phyloP scores from a whole-genome alignment of 495 filamentous ascomycete genomes.

The Penicillium egyptiacum region DNA sequence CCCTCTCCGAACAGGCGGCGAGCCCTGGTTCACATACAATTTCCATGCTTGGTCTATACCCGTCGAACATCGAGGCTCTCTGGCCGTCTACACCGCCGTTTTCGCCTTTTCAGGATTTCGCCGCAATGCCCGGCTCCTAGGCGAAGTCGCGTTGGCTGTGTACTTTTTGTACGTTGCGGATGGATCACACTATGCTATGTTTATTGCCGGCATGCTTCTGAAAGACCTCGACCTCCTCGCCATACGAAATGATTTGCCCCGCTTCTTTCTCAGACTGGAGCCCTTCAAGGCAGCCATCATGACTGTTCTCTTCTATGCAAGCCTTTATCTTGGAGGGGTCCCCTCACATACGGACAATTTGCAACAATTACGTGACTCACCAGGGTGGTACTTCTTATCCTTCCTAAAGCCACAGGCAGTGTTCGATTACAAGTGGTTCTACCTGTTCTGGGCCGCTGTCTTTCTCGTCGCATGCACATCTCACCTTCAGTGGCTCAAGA shows the following conservation, averaged over 20 bases:
- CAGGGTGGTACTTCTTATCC: slow-evolving; percentile 28
- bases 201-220: slow-evolving; percentile 46
- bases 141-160: slow-evolving; percentile 35
- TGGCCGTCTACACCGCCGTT: slow-evolving; percentile 45
- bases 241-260: slow-evolving; percentile 20
- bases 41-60: slow-evolving; percentile 55
- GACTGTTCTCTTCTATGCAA: slow-evolving; percentile 44
- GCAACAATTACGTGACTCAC: slow-evolving; percentile 21
- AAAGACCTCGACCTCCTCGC: slow-evolving; percentile 45
- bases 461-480: slow-evolving; percentile 35
- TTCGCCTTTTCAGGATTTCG: slow-evolving; percentile 39
- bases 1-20: slow-evolving; percentile 48
- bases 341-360: slow-evolving; percentile 19
- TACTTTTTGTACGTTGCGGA: slow-evolving; percentile 39
- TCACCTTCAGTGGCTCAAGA: slow-evolving; percentile 31
- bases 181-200: slow-evolving; percentile 46
- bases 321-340: slow-evolving; percentile 32
- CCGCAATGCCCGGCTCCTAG: slow-evolving; percentile 39
- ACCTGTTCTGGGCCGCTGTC: slow-evolving; percentile 41
- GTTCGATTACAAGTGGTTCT: slow-evolving; percentile 33
- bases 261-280: slow-evolving; percentile 33
- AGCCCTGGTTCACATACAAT: slow-evolving; percentile 49
- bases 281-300: slow-evolving; percentile 45
- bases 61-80: slow-evolving; percentile 48
- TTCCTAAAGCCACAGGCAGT: slow-evolving; percentile 30